phyloP scores from a whole-genome alignment of 192 early-diverging fungal genomes.

The Coemansia sp. region DNA sequence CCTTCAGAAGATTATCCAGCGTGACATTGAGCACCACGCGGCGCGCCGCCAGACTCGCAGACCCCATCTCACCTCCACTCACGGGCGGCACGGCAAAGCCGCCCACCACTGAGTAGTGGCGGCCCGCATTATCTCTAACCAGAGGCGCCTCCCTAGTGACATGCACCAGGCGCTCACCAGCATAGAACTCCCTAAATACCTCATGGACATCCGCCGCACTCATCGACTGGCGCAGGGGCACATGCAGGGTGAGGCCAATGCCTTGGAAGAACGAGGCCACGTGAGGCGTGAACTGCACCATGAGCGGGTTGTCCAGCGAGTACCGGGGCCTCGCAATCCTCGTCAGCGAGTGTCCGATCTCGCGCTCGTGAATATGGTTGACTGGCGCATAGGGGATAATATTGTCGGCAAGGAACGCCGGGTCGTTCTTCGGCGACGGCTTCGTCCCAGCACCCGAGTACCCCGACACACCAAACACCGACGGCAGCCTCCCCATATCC shows the following conservation, averaged over 20 bases:
- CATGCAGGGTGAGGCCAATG: conserved; percentile 83
- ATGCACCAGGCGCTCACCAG: conserved; percentile 77
- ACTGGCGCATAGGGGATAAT: conserved; percentile 89
- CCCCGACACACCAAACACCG: conserved; percentile 93
- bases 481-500: conserved; percentile 56
- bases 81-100: conserved; percentile 78
- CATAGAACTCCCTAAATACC: conserved; percentile 70
- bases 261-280: conserved; percentile 94
- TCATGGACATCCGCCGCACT: conserved; percentile 67
- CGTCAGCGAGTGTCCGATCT: conserved; percentile 73
- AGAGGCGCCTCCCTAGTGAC: conserved; percentile 75
- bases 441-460: conserved; percentile 99
- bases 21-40: conserved; percentile 88
- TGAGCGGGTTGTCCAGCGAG: conserved; percentile 23
- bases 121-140: conserved; percentile 85
- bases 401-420: conserved; percentile 81
- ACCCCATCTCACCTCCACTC: conserved; percentile 3
- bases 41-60: conserved; percentile 54
- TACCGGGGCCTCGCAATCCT: conserved; percentile 19
- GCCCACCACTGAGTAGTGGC: conserved; percentile 87
- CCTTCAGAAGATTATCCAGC: conserved; percentile 97
- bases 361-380: conserved; percentile 95
- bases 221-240: conserved; percentile 79
- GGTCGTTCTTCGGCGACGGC: conserved; percentile 94
- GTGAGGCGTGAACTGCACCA: conserved; percentile 83